Evolutionary conservation across 140 eudicot species (phyloP).

Genomic region (Cichorium intybus): DNA sequence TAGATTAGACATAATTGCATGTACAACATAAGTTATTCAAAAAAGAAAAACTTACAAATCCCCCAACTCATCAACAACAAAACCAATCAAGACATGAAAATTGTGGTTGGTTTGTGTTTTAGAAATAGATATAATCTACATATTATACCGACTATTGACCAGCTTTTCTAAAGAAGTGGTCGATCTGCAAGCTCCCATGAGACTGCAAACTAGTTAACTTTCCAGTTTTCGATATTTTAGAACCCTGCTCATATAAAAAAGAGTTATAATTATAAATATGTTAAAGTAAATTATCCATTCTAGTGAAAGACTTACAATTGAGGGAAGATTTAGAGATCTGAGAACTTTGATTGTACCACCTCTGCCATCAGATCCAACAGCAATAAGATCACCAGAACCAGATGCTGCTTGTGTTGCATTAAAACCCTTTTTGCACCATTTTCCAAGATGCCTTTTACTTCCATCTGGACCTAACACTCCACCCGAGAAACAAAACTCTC

Average conservation of each 20-base stretch:
- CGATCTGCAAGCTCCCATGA: constrained; percentile 60
- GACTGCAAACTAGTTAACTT: constrained; percentile 42
- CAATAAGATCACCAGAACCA: constrained; percentile 62
- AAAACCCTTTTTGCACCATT: constrained; percentile 75
- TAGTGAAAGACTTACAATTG: constrained; percentile 55
- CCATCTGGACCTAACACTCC: constrained; percentile 94
- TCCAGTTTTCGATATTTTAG: constrained; percentile 38
- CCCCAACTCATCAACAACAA: background rate
- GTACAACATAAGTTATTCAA: background rate
- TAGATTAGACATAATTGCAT: background rate
- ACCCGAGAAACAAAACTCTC: constrained; percentile 64
- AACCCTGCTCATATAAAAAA: constrained; percentile 36
- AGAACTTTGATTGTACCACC: constrained; percentile 82
- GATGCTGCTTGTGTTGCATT: constrained; percentile 32
- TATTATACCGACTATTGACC: constrained; percentile 25
- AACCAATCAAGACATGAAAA: constrained; percentile 17
- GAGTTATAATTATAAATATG: too few relatives aligned
- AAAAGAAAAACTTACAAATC: background rate
- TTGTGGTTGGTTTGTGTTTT: constrained; percentile 1
- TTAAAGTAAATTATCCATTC: background rate
- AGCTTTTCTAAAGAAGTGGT: constrained; percentile 59
- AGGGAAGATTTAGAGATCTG: constrained; percentile 42
- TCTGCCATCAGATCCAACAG: constrained; percentile 94
- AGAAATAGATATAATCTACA: background rate
- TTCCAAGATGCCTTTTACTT: constrained; percentile 72